These are phyloP conservation scores for Aspergillus thermomutatus DNA, from an alignment of 2,329 filamentous ascomycete species.

Conservation along the genomic window DNA sequence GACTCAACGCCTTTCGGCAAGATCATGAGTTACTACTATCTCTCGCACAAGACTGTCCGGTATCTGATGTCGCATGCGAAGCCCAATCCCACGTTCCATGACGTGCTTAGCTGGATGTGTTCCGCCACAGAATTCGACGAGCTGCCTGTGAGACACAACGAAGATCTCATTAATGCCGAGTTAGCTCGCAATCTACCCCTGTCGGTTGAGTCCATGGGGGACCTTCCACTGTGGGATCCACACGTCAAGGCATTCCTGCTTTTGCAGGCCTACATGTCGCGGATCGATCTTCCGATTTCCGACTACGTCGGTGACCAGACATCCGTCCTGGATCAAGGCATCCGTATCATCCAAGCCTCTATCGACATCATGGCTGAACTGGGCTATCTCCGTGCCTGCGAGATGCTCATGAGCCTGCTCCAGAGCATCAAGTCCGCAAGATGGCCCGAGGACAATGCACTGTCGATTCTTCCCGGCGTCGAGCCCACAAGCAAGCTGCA, in stretches of 20 bases:
- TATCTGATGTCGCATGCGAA: slow-evolving; percentile 75
- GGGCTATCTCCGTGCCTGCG: slow-evolving; percentile 72
- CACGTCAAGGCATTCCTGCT: slow-evolving; percentile 95
- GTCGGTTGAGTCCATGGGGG: slow-evolving; percentile 56
- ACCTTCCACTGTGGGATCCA: slow-evolving; percentile 92
- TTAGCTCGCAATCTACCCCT: slow-evolving; percentile 79
- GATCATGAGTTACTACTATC: slow-evolving; percentile 99
- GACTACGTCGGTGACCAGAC: slow-evolving; percentile 96
- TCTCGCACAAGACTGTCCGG: slow-evolving; percentile 90
- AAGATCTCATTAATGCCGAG: slow-evolving; percentile 93
- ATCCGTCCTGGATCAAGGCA: slow-evolving; percentile 86
- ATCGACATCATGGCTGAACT: slow-evolving; percentile 92
- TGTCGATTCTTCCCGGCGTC: slow-evolving; percentile 77
- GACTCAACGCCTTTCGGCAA: slow-evolving; percentile 89
- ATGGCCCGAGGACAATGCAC: slow-evolving; percentile 79
- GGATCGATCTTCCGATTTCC: slow-evolving; percentile 86
- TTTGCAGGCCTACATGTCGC: slow-evolving; percentile 90
- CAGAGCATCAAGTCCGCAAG: slow-evolving; percentile 90
- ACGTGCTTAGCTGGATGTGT: slow-evolving; percentile 89
- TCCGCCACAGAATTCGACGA: slow-evolving; percentile 95
- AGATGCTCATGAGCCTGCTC: slow-evolving; percentile 78
- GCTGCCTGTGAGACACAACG: slow-evolving; percentile 94
- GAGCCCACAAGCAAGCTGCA: slow-evolving; percentile 24
- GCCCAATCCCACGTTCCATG: slow-evolving; percentile 69
- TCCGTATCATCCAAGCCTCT: slow-evolving; percentile 92